Base-by-base conservation (phyloP, 805 yeast genomes). In the Blastobotrys attinorum region DNA sequence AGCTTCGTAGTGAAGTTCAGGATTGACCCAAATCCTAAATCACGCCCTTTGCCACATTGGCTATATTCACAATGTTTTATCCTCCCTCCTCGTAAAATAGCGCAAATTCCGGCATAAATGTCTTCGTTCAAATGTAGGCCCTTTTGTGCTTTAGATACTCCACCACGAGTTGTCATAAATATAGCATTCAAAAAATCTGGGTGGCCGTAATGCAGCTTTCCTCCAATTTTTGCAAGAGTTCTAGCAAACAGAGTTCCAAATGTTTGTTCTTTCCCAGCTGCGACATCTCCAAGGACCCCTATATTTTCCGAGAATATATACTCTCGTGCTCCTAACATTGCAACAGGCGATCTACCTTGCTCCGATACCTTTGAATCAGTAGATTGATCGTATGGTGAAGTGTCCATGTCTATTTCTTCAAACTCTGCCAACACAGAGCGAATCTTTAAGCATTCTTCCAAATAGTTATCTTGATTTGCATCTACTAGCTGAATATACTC, bases 11-110 rank as follows among this genome's bases (percentile, higher is more conserved):
- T 90, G 67, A 90, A 90, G 59, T 89, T 90, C 53, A 90, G 69
- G 51, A 90, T 88, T 0, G 96, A 85, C 1, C 88, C 83, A 65
- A 90, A 90, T 2, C 97, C 97, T 44, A 90, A 67, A 67, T 90
- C 97, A 61, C 97, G 73, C 0, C 97, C 97, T 61, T 90, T 90
- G 25, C 97, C 97, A 65, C 97, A 90, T 62, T 90, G 97, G 64
- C 79, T 88, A 63, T 83, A 90, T 58, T 90, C 97, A 63, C 96
- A 84, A 62, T 90, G 97, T 66, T 89, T 89, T 48, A 89, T 89
- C 53, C 90, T 72, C 1, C 97, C 97, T 35, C 97, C 97, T 47
- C 97, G 75, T 56, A 84, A 69, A 50, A 84, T 60, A 0, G 95
- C 96, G 48, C 70, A 85, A 83, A 89, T 90, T 38, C 97, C 97